Percentiles rank a stretch among this genome's conserved stretches.
Conservation (phyloP, 768 basidiomycete species). For the Boletellus emodensis region DNA sequence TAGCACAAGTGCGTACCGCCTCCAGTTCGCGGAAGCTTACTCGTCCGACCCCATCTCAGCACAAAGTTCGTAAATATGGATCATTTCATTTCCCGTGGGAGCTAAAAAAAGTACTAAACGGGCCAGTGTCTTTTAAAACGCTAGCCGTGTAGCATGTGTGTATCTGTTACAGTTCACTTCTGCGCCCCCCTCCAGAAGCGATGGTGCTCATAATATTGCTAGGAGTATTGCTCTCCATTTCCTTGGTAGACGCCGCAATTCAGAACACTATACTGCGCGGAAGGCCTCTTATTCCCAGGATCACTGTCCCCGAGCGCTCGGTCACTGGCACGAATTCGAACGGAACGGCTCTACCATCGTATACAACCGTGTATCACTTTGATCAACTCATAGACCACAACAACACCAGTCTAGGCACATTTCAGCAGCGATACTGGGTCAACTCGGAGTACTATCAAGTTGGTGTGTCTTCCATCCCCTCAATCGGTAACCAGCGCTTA, state of each 20-base stretch:
- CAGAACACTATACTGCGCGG: slow-evolving; percentile 20
- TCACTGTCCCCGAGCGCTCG: slow-evolving; percentile 8
- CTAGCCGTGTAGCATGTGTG: too few relatives aligned
- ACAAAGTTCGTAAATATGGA: too few relatives aligned
- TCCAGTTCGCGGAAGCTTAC: too few relatives aligned
- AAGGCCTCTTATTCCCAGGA: slow-evolving; percentile 9
- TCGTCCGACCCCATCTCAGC: too few relatives aligned
- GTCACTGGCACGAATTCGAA: slow-evolving; percentile 12
- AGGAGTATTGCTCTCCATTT: slow-evolving; percentile 6
- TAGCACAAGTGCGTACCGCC: too few relatives aligned
- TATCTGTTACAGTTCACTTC: not conserved
- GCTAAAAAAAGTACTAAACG: too few relatives aligned
- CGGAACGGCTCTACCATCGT: slow-evolving; percentile 24
- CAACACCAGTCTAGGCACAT: slow-evolving; percentile 63
- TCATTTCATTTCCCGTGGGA: too few relatives aligned
- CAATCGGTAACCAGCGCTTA: not conserved
- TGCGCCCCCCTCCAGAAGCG: not conserved
- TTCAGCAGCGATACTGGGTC: slow-evolving; percentile 72
- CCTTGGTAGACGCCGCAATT: slow-evolving; percentile 19
- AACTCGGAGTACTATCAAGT: slow-evolving; percentile 62
- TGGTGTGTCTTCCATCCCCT: slow-evolving; percentile 27
- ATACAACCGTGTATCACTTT: slow-evolving; percentile 29
- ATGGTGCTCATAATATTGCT: slow-evolving; percentile 14
- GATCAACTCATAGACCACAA: slow-evolving; percentile 42
- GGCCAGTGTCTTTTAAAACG: too few relatives aligned